Conservation (phyloP, 441 rosid species). For the Gossypium schwendimanii region DNA sequence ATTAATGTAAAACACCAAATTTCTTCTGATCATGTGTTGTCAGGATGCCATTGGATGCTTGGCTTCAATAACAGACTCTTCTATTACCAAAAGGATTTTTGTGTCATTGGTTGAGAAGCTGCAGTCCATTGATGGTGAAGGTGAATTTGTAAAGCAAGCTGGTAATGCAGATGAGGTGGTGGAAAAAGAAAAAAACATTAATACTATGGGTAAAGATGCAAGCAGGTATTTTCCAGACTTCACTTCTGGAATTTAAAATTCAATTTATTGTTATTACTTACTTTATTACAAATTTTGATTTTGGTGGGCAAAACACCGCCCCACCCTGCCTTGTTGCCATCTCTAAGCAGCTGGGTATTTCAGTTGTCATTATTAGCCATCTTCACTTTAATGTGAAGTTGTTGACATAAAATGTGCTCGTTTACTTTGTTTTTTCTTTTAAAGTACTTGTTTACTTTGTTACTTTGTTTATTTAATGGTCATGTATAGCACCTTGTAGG, state of each 20-base stretch:
- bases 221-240: constrained; percentile 40
- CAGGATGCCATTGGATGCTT: constrained; percentile 82
- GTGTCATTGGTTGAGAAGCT: constrained; percentile 51
- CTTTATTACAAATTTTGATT: neutral
- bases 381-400: neutral
- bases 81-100: constrained; percentile 52
- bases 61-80: constrained; percentile 74
- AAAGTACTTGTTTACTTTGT: neutral
- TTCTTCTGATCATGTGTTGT: constrained; percentile 16
- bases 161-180: constrained; percentile 22
- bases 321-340: neutral
- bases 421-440: neutral
- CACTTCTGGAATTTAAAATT: constrained; percentile 2
- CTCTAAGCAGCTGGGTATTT: neutral
- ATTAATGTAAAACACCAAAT: neutral
- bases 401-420: neutral
- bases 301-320: neutral
- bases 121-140: constrained; percentile 39
- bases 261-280: neutral
- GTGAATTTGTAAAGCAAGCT: constrained; percentile 34
- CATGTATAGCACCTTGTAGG: neutral
- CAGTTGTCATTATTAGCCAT: neutral
- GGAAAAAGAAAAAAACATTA: constrained; percentile 32
- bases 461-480: neutral
- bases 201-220: constrained; percentile 29